These are phyloP conservation scores for Tetracladium setigerum DNA, from an alignment of 495 filamentous ascomycete species.

Conservation along the genomic window DNA sequence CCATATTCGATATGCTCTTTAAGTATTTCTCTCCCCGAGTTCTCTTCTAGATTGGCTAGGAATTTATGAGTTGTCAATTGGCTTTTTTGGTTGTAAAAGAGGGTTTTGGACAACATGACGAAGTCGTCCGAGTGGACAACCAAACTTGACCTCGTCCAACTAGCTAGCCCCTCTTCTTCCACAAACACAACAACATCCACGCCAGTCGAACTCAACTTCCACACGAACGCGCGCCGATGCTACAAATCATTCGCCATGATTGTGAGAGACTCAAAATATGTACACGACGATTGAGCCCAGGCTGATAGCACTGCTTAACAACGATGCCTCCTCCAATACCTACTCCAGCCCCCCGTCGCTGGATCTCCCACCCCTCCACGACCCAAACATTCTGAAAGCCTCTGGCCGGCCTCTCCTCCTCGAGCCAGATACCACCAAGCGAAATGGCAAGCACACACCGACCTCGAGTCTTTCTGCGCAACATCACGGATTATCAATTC, in stretches of 20 bases:
- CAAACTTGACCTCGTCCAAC: too few relatives aligned
- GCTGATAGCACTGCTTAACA: conserved; percentile 48
- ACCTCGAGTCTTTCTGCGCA: conserved; percentile 12
- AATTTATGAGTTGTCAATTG: too few relatives aligned
- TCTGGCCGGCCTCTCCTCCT: conserved; percentile 34
- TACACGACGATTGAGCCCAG: conserved; percentile 46
- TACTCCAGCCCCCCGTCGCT: conserved; percentile 25
- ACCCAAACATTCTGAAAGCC: conserved; percentile 28
- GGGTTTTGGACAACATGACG: background rate
- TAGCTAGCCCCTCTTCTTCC: too few relatives aligned
- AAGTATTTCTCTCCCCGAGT: too few relatives aligned
- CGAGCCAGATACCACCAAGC: conserved; percentile 33
- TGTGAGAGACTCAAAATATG: conserved; percentile 9
- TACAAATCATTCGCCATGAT: conserved; percentile 7
- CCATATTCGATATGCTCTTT: conserved; percentile 28
- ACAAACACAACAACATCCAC: too few relatives aligned
- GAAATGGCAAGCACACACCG: conserved; percentile 25
- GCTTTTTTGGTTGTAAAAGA: too few relatives aligned
- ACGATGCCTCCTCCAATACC: conserved; percentile 27
- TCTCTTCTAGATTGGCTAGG: too few relatives aligned
- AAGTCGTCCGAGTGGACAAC: background rate
- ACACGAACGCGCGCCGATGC: too few relatives aligned
- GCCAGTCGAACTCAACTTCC: too few relatives aligned
- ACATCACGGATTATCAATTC: background rate
- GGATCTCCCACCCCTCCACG: conserved; percentile 37